A percentile compares a stretch with the other conserved stretches of the same genome.
Conservation (phyloP, 2,329 filamentous ascomycete species). For the Pestalotiopsis sp. region DNA sequence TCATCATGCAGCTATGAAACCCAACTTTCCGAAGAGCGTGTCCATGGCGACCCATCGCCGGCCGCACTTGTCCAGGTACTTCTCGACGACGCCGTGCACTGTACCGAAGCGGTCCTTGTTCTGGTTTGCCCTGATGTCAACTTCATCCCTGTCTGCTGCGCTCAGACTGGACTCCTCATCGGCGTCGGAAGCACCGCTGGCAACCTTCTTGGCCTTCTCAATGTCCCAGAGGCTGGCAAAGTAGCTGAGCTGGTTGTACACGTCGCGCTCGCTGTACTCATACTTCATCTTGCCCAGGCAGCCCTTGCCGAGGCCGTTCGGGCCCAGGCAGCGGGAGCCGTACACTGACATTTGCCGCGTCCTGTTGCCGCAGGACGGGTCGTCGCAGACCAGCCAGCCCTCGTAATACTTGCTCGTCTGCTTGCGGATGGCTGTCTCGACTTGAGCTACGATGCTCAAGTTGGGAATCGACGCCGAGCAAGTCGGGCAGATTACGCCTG, state of each 20-base stretch:
- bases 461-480: conserved; percentile 70
- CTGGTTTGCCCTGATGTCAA: conserved; percentile 75
- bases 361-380: conserved; percentile 80
- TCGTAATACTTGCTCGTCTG: conserved; percentile 88
- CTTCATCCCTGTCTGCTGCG: conserved; percentile 52
- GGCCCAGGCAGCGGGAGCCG: conserved; percentile 85
- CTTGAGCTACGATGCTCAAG: conserved; percentile 79
- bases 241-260: conserved; percentile 96
- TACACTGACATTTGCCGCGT: conserved; percentile 94
- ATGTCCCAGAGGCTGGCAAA: conserved; percentile 85
- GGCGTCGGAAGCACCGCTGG: conserved; percentile 25
- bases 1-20: conserved; percentile 42
- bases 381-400: conserved; percentile 88
- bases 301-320: conserved; percentile 79
- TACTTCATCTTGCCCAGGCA: conserved; percentile 89
- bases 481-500: conserved; percentile 73
- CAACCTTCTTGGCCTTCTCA: conserved; percentile 70
- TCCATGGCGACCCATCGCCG: conserved; percentile 95
- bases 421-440: conserved; percentile 80
- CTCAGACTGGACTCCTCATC: conserved; percentile 36
- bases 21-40: conserved; percentile 73
- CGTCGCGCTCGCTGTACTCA: conserved; percentile 82
- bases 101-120: conserved; percentile 81
- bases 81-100: conserved; percentile 76
- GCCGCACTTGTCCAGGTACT: conserved; percentile 86